Evolutionary conservation across 352 stramenopile genomes (phyloP).

Genomic region (Phytophthora tubulina): DNA sequence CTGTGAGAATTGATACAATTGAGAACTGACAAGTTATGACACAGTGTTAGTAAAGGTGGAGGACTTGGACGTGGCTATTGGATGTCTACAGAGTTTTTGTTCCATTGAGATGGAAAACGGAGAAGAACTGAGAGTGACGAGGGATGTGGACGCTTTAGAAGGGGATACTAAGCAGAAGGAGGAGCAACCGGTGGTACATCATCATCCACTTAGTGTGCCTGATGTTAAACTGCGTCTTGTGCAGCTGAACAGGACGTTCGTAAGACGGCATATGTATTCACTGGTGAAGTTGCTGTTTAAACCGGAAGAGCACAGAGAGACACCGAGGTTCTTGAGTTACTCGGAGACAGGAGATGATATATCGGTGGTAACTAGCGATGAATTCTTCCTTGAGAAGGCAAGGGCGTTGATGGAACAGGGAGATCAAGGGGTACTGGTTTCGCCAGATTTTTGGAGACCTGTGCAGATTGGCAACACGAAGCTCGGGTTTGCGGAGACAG

Average conservation of each 20-base stretch:
- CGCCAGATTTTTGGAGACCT: conserved; percentile 68
- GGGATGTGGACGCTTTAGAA: background rate
- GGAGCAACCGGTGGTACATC: conserved; percentile 42
- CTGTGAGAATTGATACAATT: conserved; percentile 1
- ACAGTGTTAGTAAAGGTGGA: conserved; percentile 72
- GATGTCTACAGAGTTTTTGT: conserved; percentile 64
- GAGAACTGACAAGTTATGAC: conserved; percentile 4
- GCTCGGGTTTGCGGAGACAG: conserved; percentile 67
- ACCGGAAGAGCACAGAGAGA: background rate
- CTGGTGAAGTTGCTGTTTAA: conserved; percentile 67
- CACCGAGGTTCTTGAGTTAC: conserved; percentile 57
- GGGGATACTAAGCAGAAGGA: conserved; percentile 20
- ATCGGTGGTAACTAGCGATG: conserved; percentile 65
- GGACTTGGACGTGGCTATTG: conserved; percentile 55
- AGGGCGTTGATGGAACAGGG: conserved; percentile 43
- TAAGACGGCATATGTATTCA: conserved; percentile 63
- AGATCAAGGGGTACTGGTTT: conserved; percentile 65
- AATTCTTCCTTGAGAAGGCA: conserved; percentile 52
- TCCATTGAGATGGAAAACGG: conserved; percentile 62
- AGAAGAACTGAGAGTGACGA: conserved; percentile 21
- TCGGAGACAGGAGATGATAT: conserved; percentile 70
- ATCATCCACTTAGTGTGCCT: conserved; percentile 67
- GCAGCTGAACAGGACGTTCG: conserved; percentile 55
- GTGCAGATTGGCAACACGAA: conserved; percentile 74
- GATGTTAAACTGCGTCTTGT: conserved; percentile 65